Conservation (phyloP, 176 grass and related monocot genomes). For the Rhynchospora breviuscula region DNA sequence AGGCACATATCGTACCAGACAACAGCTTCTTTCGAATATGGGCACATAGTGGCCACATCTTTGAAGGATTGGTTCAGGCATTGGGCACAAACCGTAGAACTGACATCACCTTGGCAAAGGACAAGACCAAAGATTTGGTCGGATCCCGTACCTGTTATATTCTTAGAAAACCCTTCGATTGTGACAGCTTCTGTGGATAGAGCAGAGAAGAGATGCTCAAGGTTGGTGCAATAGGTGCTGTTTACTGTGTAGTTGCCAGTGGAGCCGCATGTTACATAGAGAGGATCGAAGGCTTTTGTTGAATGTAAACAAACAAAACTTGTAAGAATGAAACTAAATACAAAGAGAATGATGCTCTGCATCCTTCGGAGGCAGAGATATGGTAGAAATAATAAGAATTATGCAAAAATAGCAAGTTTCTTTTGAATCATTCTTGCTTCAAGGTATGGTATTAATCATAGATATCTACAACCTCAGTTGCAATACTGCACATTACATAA, state of each 20-base stretch:
- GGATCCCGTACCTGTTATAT: background rate
- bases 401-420: background rate
- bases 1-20: conserved; percentile 39
- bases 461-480: background rate
- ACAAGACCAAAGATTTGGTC: conserved; percentile 22
- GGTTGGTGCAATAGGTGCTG: conserved; percentile 44
- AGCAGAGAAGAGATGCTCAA: conserved; percentile 21
- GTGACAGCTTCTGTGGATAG: conserved; percentile 15
- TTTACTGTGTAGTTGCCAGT: conserved; percentile 24
- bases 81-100: conserved; percentile 26
- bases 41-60: conserved; percentile 23
- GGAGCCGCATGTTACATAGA: conserved; percentile 21
- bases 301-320: background rate
- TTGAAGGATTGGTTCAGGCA: conserved; percentile 25
- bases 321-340: background rate
- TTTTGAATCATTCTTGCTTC: background rate
- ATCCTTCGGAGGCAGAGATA: background rate
- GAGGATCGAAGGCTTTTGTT: background rate
- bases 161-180: conserved; percentile 1
- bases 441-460: background rate
- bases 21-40: conserved; percentile 16
- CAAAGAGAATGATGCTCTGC: background rate
- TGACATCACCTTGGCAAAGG: conserved; percentile 39
- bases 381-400: background rate
- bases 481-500: background rate